phyloP scores from a whole-genome alignment of 1,139 yeast species.

The Meyerozyma elateridarum region DNA sequence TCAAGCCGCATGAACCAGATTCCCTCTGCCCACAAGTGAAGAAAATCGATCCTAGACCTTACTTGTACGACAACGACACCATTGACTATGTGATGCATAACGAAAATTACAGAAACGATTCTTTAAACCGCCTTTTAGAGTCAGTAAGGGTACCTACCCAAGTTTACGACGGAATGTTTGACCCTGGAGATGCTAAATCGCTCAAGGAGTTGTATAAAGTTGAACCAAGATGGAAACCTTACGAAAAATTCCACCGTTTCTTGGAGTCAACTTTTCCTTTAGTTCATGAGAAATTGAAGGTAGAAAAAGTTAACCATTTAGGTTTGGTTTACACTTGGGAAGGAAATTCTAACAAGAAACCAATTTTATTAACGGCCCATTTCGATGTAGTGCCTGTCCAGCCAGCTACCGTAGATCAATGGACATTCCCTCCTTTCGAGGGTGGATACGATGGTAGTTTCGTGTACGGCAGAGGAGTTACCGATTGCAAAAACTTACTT shows the following conservation, averaged over 20 bases:
- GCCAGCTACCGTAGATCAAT: conserved; percentile 30
- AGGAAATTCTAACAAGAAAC: conserved; percentile 29
- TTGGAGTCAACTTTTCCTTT: conserved; percentile 28
- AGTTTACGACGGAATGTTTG: conserved; percentile 46
- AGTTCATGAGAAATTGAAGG: conserved; percentile 25
- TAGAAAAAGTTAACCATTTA: conserved; percentile 28
- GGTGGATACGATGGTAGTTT: conserved; percentile 38
- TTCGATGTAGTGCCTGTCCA: conserved; percentile 51
- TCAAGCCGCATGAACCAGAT: conserved; percentile 13
- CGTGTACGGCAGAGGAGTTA: conserved; percentile 43
- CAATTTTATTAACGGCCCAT: conserved; percentile 43
- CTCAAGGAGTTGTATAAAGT: conserved; percentile 22
- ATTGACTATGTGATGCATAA: conserved; percentile 30
- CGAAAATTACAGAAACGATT: conserved; percentile 30
- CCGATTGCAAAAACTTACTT: conserved; percentile 44
- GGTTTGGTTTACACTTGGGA: conserved; percentile 35
- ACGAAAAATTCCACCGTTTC: conserved; percentile 25
- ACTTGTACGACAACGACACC: conserved; percentile 19
- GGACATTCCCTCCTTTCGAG: conserved; percentile 42
- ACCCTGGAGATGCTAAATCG: conserved; percentile 20
- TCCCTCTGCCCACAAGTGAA: conserved; percentile 32
- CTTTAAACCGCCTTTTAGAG: conserved; percentile 43
- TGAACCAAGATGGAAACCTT: conserved; percentile 28
- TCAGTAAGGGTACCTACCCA: conserved; percentile 63
- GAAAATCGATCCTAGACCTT: conserved; percentile 25